Base-by-base conservation (phyloP, 2,329 filamentous ascomycete genomes). In the Fusarium armeniacum region DNA sequence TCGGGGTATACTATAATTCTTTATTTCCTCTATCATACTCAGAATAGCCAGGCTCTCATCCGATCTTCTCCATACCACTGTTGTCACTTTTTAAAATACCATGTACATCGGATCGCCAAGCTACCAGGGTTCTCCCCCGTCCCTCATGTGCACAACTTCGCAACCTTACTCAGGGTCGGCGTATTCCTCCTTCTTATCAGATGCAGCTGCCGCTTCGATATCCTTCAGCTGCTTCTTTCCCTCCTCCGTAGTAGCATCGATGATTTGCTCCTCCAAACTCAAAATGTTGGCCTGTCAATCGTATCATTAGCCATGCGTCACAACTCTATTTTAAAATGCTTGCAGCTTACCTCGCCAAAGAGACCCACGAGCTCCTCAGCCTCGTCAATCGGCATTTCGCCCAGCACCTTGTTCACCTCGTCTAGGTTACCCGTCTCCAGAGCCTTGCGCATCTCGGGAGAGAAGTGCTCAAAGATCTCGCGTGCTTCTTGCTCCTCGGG, bases 211-310 rank as follows among this genome's bases (percentile, higher is more conserved):
- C 28, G 86, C 85, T 78, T 93, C 90, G 64, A 97, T 86, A 70
- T 94, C 89, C 81, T 92, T 91, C 73, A 95, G 84, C 76, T 90
- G 90, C 78, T 90, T 88, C 83, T 91, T 87, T 5, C 94, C 94
- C 78, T 96, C 90, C 76, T 94, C 91, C 4, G 95, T 97, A 46
- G 94, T 99, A 2, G 94, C 93, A 81, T 99, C 96, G 72, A 99
- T 97, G 53, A 99, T 93, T 51, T 97, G 90, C 76, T 97, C 90
- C 78, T 98, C 94, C 52, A 99, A 80, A 78, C 93, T 97, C 71
- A 99, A 81, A 84, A 98, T 95, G 38, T 93, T 93, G 18, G 93
- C 93, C 82, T 90, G 68, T 54, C 35, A 56, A 40, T 16, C 53
- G 30, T 36, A 44, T n/a, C 30, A 64, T 77, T 72, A 77, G 76